phyloP scores from a whole-genome alignment of 1,284 basidiomycete genomes.

The Sphagnurus paluster region DNA sequence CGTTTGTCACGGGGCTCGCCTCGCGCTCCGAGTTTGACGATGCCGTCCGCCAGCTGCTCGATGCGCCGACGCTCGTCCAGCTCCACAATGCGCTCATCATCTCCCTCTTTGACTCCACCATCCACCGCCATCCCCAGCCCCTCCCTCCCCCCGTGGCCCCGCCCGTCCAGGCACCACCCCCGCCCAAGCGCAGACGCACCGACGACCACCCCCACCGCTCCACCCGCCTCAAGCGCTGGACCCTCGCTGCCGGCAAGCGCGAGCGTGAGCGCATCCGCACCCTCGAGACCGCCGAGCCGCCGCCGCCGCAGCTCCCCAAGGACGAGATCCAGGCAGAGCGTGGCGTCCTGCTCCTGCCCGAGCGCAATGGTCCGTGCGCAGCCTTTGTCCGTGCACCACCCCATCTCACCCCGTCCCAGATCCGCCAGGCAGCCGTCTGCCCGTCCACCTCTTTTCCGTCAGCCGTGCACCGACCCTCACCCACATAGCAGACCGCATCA shows the following conservation, averaged over 20 bases:
- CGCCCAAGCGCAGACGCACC: slow-evolving; percentile 67
- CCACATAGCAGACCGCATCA: slow-evolving; percentile 75
- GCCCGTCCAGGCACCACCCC: slow-evolving; percentile 50
- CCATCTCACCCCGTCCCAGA: slow-evolving; percentile 38
- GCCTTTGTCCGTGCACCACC: not conserved
- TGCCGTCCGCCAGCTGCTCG: slow-evolving; percentile 59
- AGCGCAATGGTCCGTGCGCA: slow-evolving; percentile 47
- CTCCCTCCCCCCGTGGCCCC: slow-evolving; percentile 64
- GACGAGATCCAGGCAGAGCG: slow-evolving; percentile 75
- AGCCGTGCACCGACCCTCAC: slow-evolving; percentile 72
- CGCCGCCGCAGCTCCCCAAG: slow-evolving; percentile 42
- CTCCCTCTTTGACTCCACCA: slow-evolving; percentile 76
- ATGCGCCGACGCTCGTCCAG: slow-evolving; percentile 67
- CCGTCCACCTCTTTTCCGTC: slow-evolving; percentile 67
- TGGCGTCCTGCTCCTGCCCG: slow-evolving; percentile 59
- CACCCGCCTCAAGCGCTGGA: slow-evolving; percentile 71
- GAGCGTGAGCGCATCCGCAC: slow-evolving; percentile 69
- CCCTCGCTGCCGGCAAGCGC: slow-evolving; percentile 64
- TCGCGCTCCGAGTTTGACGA: slow-evolving; percentile 79
- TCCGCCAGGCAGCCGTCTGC: slow-evolving; percentile 66
- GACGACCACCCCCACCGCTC: slow-evolving; percentile 56
- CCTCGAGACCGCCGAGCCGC: slow-evolving; percentile 44
- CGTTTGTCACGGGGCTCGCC: slow-evolving; percentile 65
- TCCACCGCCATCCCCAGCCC: slow-evolving; percentile 54
- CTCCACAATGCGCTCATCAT: slow-evolving; percentile 81